Conservation (phyloP, 306 rosid genomes). For the Vigna mungo region DNA sequence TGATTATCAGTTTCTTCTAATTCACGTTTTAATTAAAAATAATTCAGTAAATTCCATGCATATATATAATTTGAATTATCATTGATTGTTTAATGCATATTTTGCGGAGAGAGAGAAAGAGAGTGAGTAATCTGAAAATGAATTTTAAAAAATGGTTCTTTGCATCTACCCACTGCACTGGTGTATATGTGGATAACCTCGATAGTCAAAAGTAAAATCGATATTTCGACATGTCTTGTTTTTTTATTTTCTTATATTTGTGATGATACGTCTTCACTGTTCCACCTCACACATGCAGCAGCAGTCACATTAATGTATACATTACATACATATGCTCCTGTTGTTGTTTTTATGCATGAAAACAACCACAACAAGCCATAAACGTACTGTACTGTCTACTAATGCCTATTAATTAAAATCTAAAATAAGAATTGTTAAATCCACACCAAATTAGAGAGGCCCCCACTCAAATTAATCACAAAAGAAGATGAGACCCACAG, state of each 20-base stretch:
- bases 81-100: neutral
- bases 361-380: constrained; percentile 44
- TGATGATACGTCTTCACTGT: constrained; percentile 34
- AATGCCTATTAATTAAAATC: constrained; percentile 41
- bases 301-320: constrained; percentile 35
- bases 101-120: neutral
- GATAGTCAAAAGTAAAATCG: constrained; percentile 43
- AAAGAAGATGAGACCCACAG: constrained; percentile 39
- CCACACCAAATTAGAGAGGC: constrained; percentile 34
- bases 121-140: neutral
- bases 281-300: constrained; percentile 45
- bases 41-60: neutral
- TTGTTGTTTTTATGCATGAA: constrained; percentile 42
- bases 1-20: constrained; percentile 5
- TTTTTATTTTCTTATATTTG: constrained; percentile 2
- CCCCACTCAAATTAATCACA: constrained; percentile 42
- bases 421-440: constrained; percentile 1
- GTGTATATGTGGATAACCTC: neutral
- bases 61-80: neutral
- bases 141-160: constrained; percentile 14
- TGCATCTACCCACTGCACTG: constrained; percentile 13
- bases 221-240: constrained; percentile 28
- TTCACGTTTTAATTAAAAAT: neutral
- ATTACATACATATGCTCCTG: constrained; percentile 30
- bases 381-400: constrained; percentile 42